A percentile compares a stretch with the other conserved stretches of the same genome.
Evolutionary conservation across 345 rosid genomes (phyloP).

Genomic region (Ricinus communis): DNA sequence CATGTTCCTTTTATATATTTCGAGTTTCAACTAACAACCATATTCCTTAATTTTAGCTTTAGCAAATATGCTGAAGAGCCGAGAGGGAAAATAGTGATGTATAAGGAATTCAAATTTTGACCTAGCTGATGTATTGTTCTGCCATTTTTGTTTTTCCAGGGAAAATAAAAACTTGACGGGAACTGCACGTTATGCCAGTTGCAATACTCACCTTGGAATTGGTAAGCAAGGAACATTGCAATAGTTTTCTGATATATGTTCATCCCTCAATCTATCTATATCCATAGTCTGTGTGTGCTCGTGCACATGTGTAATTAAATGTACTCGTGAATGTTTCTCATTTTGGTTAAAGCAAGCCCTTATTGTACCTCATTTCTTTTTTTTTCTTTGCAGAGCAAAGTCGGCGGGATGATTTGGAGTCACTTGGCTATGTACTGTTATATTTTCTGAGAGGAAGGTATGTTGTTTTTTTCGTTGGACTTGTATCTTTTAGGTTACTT

Average conservation of each 20-base stretch:
- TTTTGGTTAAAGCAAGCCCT: background rate
- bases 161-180: conserved; percentile 96
- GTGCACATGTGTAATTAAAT: background rate
- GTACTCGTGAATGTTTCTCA: background rate
- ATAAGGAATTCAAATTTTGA: background rate
- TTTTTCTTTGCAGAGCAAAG: conserved; percentile 51
- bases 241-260: background rate
- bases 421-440: conserved; percentile 52
- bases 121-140: background rate
- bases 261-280: background rate
- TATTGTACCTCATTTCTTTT: background rate
- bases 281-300: background rate
- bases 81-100: background rate
- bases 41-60: background rate
- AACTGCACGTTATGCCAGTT: conserved; percentile 95
- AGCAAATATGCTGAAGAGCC: too few species aligned
- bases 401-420: conserved; percentile 58
- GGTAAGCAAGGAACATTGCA: conserved; percentile 45
- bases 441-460: conserved; percentile 90
- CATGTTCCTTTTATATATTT: background rate
- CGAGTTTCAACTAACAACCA: background rate
- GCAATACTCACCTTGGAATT: conserved; percentile 97
- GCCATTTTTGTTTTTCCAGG: conserved; percentile 34
- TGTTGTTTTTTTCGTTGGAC: background rate
- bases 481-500: background rate